These are phyloP conservation scores for Diatrype stigma DNA, from an alignment of 2,329 filamentous ascomycete species.

Conservation along the genomic window DNA sequence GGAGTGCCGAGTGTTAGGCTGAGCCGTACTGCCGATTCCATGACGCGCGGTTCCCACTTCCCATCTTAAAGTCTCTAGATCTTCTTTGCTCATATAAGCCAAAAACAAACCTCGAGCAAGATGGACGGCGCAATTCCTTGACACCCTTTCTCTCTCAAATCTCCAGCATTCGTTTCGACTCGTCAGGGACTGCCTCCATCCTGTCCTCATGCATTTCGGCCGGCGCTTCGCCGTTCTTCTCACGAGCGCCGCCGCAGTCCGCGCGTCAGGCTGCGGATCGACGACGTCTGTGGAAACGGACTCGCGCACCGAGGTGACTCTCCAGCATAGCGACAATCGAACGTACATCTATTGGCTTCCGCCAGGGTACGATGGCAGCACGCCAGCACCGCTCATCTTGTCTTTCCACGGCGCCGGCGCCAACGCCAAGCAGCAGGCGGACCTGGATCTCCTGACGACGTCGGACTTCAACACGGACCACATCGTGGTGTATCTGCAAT, in stretches of 20 bases:
- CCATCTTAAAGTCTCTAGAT: too few species aligned
- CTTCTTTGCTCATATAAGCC: too few species aligned
- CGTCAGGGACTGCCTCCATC: not conserved
- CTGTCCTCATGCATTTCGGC: not conserved
- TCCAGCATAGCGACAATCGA: not conserved
- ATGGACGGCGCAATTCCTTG: too few species aligned
- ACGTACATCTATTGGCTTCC: constrained; percentile 1
- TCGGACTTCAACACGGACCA: constrained; percentile 4
- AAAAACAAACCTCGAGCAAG: too few species aligned
- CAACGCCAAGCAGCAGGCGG: not conserved
- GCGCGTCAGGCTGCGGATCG: not conserved
- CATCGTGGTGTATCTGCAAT: constrained; percentile 2
- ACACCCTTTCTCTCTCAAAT: too few species aligned
- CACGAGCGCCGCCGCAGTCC: not conserved
- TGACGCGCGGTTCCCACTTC: too few species aligned
- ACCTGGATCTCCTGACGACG: constrained; percentile 2
- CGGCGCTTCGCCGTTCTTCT: not conserved
- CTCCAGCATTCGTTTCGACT: not conserved
- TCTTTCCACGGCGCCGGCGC: constrained; percentile 2
- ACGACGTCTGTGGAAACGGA: not conserved
- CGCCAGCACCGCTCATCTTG: not conserved
- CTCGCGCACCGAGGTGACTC: not conserved
- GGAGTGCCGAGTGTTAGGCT: too few species aligned
- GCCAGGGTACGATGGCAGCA: not conserved
- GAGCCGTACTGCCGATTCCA: too few species aligned